These are phyloP conservation scores for Populus euphratica DNA, from an alignment of 345 rosid species.

Conservation along the genomic window DNA sequence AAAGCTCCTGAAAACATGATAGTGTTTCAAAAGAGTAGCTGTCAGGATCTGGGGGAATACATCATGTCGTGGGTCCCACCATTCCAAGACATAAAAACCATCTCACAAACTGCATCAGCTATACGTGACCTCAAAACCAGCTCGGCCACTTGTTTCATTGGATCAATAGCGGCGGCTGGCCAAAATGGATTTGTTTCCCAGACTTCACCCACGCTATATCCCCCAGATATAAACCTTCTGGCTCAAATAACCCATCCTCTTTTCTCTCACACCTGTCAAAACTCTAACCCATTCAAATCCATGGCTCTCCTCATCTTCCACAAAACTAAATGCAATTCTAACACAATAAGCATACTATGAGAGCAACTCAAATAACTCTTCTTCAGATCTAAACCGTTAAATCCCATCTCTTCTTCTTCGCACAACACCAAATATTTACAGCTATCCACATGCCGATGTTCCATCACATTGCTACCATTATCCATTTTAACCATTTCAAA, in stretches of 20 bases:
- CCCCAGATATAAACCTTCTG: slow-evolving; percentile 85
- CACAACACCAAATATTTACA: slow-evolving; percentile 35
- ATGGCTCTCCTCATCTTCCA: slow-evolving; percentile 35
- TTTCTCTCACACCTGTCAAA: slow-evolving; percentile 34
- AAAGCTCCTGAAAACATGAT: too few species aligned
- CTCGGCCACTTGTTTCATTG: slow-evolving; percentile 89
- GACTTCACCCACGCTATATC: slow-evolving; percentile 95
- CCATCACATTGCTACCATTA: too few species aligned
- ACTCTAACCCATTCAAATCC: slow-evolving; percentile 9
- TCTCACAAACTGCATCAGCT: slow-evolving; percentile 89
- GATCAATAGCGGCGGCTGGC: slow-evolving; percentile 93
- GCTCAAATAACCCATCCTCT: slow-evolving; percentile 78
- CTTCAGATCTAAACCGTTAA: slow-evolving; percentile 28
- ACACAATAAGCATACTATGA: slow-evolving; percentile 35
- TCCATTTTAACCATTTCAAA: too few species aligned
- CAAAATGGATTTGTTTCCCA: slow-evolving; percentile 64
- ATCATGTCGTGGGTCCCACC: slow-evolving; percentile 21
- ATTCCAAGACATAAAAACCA: slow-evolving; percentile 76
- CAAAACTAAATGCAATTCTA: slow-evolving; percentile 41
- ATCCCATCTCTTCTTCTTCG: slow-evolving; percentile 41
- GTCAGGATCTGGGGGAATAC: too few species aligned
- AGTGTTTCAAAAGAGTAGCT: too few species aligned
- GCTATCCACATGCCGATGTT: too few species aligned
- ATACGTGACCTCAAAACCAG: slow-evolving; percentile 85
- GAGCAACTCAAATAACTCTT: slow-evolving; percentile 56